Evolutionary conservation across 139 green algal species (phyloP).

Genomic region (Zygnema circumcarinatum): DNA sequence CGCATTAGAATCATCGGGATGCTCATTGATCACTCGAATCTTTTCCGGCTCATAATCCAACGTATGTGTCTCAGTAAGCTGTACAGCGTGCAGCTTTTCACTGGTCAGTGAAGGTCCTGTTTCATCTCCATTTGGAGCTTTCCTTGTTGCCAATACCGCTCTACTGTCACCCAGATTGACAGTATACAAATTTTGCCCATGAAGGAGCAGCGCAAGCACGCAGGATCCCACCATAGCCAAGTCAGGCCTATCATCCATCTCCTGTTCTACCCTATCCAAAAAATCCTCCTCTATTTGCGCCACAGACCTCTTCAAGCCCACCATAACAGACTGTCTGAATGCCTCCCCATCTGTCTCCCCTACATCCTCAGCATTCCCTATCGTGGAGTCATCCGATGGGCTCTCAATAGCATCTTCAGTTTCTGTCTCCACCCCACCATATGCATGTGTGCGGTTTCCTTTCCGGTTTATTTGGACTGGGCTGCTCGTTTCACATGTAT

Average conservation of each 20-base stretch:
- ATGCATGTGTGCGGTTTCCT: too few relatives aligned
- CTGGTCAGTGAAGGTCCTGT: not conserved
- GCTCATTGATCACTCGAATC: conserved; percentile 23
- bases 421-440: not conserved
- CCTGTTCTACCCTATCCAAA: conserved; percentile 40
- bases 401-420: not conserved
- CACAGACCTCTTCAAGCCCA: conserved; percentile 10
- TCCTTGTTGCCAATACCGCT: conserved; percentile 36
- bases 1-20: conserved; percentile 32
- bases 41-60: conserved; percentile 34
- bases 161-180: conserved; percentile 50
- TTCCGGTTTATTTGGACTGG: too few relatives aligned
- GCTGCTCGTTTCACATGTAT: not conserved
- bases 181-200: conserved; percentile 42
- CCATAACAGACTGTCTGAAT: conserved; percentile 30
- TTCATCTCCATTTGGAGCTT: not conserved
- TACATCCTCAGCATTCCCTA: not conserved
- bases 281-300: conserved; percentile 38
- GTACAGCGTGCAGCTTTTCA: conserved; percentile 4
- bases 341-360: conserved; percentile 14
- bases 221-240: conserved; percentile 51
- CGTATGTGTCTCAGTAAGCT: conserved; percentile 41
- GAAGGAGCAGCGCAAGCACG: conserved; percentile 33
- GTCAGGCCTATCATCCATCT: conserved; percentile 52
- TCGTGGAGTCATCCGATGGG: too few relatives aligned